Base-by-base conservation (phyloP, 371 early-diverging fungal species). In the Syncephalastrum racemosum region DNA sequence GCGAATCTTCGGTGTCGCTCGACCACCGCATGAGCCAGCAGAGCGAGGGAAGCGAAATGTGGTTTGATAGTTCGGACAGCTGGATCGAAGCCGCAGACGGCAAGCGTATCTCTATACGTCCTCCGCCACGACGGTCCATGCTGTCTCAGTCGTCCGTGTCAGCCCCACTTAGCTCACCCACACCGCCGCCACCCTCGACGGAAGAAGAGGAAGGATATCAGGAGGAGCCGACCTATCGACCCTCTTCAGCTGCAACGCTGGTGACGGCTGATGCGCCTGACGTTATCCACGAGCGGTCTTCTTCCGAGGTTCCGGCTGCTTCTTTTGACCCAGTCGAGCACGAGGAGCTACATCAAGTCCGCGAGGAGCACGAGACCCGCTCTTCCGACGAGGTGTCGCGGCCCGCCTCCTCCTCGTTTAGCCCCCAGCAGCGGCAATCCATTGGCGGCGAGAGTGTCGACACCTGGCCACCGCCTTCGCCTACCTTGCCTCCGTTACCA, bases 371-470 rank as follows among this genome's bases (percentile, higher is more conserved):
- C 36, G 36, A 31, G 36, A 31, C 36, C 36, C 36, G 36, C 36
- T 51, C 52, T 14, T 31, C 36, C 36, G 36, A 31, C 36, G 50
- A 57, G 19, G 53, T 53, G 8, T 62, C 63, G 1, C 55, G 48
- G 20, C 48, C 22, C 6, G 49, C 63, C 4, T 62, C 63, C 3
- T 47, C 58, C 14, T 62, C 61, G 2, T 61, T 62, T 25, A 62
- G 63, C 48, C 57, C 62, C 2, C 41, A 44, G 4, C 54, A 59
- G 24, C 24, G 63, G 2, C 20, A 27, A 13, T 62, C 63, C 12
- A 44, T 22, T 25, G 53, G 63, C 20, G 63, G 50, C 19, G 60
- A 63, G 18, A 63, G 63, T 47, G 53, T 63, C 10, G 63, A 63
- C 25, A 63, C 63, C 13, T 63, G 59, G 59, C 59, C 63, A 4